Base-by-base conservation (phyloP, 768 basidiomycete genomes). In the Strobilomyces dryophilus region DNA sequence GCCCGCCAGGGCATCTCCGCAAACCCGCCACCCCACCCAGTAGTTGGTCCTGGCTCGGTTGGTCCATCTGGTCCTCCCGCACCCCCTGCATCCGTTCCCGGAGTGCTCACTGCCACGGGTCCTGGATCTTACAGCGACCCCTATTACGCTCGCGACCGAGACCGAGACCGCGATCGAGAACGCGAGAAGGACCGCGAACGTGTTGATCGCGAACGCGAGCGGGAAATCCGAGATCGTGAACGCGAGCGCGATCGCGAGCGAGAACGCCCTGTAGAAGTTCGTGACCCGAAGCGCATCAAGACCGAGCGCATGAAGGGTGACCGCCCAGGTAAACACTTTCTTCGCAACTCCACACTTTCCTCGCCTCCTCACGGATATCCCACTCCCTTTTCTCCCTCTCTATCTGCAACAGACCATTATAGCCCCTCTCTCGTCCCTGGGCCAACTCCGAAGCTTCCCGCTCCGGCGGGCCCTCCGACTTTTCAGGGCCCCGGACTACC, bases 251-350 rank as follows among this genome's bases (percentile, higher is more conserved):
- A 79, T 47, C 68, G 76, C 44, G 78, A 78, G 1, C 68, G 79
- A 24, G 78, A 78, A n/a, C 69, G 76, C 14, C 69, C 75, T 6
- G 73, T 74, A 52, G 75, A 78, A 55, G 68, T 67, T 46, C 66
- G 84, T 39, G 85, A 87, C 55, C 71, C 79, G 15, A 86, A 85
- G 66, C 75, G 85, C 47, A 72, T 80, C 54, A 86, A 85, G 65
- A 73, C 76, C 4, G 76, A 83, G 54, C 72, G 76, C 48, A 71
- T 72, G 65, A 77, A 78, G 61, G 60, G 68, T 50, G 74, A 76
- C 42, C 74, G 75, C 56, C 67, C 67, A 70, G 76, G 74, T 76
- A 68, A 64, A 70, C 65, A 46, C 50, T 61, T 64, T 47, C 41
- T 46, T 58, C 56, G 51, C 47, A 62, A 52, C 29, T 66, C 52